These are phyloP conservation scores for Darksidea phi DNA, from an alignment of 495 filamentous ascomycete genomes.

Conservation along the genomic window DNA sequence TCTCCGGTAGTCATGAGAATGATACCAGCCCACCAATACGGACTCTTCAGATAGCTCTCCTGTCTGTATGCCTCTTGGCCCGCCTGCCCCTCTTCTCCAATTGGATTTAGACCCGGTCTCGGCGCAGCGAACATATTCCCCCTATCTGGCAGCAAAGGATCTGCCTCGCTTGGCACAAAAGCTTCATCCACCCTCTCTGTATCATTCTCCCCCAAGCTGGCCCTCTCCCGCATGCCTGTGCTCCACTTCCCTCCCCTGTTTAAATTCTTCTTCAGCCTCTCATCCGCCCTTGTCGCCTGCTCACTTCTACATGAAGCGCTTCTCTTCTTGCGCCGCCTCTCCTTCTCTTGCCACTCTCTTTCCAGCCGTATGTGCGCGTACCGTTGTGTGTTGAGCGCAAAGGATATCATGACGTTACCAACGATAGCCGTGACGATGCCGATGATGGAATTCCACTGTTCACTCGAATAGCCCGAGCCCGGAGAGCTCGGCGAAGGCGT, in stretches of 20 bases:
- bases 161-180: constrained; percentile 42
- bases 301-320: constrained; percentile 43
- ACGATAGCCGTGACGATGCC: constrained; percentile 88
- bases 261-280: constrained; percentile 32
- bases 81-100: constrained; percentile 35
- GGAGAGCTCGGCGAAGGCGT: constrained; percentile 2
- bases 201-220: constrained; percentile 14
- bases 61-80: constrained; percentile 33
- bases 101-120: not conserved
- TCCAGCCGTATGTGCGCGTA: constrained; percentile 86
- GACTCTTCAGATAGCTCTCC: constrained; percentile 79
- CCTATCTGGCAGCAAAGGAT: constrained; percentile 50
- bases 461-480: constrained; percentile 4
- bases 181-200: constrained; percentile 1
- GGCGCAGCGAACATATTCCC: not conserved
- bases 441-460: constrained; percentile 81
- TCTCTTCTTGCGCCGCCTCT: constrained; percentile 39
- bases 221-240: no score
- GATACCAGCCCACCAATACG: constrained; percentile 95
- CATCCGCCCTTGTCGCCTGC: constrained; percentile 33
- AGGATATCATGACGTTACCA: constrained; percentile 88
- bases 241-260: no score
- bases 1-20: constrained; percentile 90
- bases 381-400: constrained; percentile 94
- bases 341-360: constrained; percentile 48